Conservation (phyloP, 129 eudicot species). For the Chrysanthemum lavandulifolium region DNA sequence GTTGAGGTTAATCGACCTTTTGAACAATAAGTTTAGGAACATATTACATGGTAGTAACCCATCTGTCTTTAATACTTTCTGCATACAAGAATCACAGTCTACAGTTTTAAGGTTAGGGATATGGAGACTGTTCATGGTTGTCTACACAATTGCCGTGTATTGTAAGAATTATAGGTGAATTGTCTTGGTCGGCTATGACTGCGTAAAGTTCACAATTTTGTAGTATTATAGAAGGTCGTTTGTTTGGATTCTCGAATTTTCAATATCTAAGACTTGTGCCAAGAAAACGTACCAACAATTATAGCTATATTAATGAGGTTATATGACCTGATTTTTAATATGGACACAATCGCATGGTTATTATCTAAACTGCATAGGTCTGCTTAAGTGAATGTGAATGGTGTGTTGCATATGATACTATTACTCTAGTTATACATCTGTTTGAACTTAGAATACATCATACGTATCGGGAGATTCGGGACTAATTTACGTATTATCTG, state of each 20-base stretch:
- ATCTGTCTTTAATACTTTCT: not conserved
- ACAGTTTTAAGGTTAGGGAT: not conserved
- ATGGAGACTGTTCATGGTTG: not conserved
- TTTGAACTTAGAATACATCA: not conserved
- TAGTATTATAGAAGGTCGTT: not conserved
- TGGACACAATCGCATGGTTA: not conserved
- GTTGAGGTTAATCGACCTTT: not conserved
- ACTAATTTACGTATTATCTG: constrained; percentile 14
- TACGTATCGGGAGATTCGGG: not conserved
- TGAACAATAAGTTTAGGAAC: not conserved
- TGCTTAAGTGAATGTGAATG: constrained; percentile 2
- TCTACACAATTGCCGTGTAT: not conserved
- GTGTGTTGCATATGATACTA: not conserved
- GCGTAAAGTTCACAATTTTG: not conserved
- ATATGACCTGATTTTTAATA: not conserved
- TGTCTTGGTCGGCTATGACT: no score
- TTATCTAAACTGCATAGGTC: constrained; percentile 10
- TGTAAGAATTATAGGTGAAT: no score
- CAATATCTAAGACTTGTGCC: no score
- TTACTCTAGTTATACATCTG: constrained; percentile 4
- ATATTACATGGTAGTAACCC: not conserved
- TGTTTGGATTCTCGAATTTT: not conserved
- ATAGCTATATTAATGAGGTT: not conserved
- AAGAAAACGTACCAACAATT: not conserved
- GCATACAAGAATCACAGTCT: not conserved